Percentiles rank a stretch among this genome's conserved stretches.
phyloP scores from a whole-genome alignment of 192 early-diverging fungal species.

The Podila clonocystis region DNA sequence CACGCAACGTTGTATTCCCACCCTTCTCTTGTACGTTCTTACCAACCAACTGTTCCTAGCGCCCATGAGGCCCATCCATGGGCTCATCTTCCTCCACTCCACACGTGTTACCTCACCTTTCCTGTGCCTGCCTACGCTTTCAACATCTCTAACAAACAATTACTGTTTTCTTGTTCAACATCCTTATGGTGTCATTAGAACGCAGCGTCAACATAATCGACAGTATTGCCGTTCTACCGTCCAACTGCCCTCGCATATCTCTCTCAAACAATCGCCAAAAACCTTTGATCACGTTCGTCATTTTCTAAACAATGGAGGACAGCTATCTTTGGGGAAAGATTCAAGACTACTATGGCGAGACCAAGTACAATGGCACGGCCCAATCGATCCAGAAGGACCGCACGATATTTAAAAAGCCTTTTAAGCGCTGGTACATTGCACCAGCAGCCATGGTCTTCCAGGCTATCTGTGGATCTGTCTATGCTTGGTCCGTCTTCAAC shows the following conservation, averaged over 20 bases:
- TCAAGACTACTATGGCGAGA: constrained; percentile 46
- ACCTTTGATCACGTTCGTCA: not conserved
- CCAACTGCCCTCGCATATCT: not conserved
- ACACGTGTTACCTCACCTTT: not conserved
- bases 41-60: not conserved
- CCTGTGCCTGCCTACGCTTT: not conserved
- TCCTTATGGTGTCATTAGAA: not conserved
- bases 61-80: too few species aligned
- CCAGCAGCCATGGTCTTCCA: constrained; percentile 70
- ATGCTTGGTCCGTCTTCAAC: constrained; percentile 75
- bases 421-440: constrained; percentile 66
- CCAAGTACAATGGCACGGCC: constrained; percentile 41
- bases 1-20: not conserved
- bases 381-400: constrained; percentile 43
- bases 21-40: not conserved
- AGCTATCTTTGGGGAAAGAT: constrained; percentile 37
- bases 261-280: not conserved
- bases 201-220: too few species aligned
- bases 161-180: not conserved
- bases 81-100: too few species aligned
- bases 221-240: too few species aligned
- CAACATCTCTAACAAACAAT: not conserved
- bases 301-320: constrained; percentile 31
- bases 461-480: constrained; percentile 74
- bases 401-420: constrained; percentile 47